phyloP scores from a whole-genome alignment of 306 rosid species.

The Rosa persica region DNA sequence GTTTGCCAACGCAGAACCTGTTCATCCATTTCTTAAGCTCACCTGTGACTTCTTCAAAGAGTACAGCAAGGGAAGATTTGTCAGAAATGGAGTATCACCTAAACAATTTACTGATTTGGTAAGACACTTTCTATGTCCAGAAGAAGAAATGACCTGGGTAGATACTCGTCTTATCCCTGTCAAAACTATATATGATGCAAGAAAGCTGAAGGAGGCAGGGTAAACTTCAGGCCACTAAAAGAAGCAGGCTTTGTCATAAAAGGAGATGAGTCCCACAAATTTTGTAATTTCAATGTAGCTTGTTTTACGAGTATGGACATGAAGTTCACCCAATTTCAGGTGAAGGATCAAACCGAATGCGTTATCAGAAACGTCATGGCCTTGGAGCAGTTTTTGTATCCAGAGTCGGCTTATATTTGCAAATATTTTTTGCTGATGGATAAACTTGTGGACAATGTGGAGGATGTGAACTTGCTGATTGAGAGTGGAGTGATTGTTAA shows the following conservation, averaged over 20 bases:
- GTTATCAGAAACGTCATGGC: conserved; percentile 50
- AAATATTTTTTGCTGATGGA: conserved; percentile 45
- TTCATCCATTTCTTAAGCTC: neutral
- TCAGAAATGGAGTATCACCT: conserved; percentile 1
- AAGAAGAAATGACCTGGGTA: neutral
- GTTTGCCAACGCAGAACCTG: neutral
- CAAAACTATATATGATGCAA: neutral
- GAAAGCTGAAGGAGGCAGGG: conserved; percentile 5
- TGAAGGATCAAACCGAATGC: conserved; percentile 43
- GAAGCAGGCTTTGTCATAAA: neutral
- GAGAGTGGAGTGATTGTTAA: conserved; percentile 41
- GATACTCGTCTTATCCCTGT: neutral
- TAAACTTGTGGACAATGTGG: conserved; percentile 42
- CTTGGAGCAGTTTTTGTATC: conserved; percentile 49
- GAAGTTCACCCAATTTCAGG: conserved; percentile 27
- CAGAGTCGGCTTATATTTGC: conserved; percentile 38
- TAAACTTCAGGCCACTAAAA: neutral
- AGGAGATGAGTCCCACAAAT: neutral
- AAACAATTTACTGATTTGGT: conserved; percentile 51
- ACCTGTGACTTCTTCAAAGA: conserved; percentile 3
- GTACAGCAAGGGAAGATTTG: neutral
- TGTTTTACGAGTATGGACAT: neutral
- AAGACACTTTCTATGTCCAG: conserved; percentile 38
- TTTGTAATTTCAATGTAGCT: neutral
- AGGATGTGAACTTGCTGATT: conserved; percentile 51